Percentiles rank a stretch among this genome's conserved stretches.
Conservation (phyloP, 2,329 filamentous ascomycete genomes). For the Pseudocercospora fuligena region DNA sequence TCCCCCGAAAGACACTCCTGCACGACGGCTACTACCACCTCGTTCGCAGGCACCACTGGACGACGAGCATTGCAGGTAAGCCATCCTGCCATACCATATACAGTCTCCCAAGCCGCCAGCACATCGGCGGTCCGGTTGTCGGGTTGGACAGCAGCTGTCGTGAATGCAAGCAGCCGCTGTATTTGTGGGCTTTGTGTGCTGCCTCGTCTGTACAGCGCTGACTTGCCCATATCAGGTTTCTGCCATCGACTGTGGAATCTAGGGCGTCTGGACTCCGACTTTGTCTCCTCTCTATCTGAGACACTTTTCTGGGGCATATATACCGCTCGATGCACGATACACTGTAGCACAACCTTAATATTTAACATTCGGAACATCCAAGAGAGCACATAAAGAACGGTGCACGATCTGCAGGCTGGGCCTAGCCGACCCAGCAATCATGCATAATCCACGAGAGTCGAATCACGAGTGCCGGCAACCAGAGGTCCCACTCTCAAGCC, state of each 20-base stretch:
- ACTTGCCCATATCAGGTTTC: constrained; percentile 13
- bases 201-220: constrained; percentile 14
- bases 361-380: background rate
- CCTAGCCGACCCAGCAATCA: constrained; percentile 15
- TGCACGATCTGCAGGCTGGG: background rate
- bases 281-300: constrained; percentile 18
- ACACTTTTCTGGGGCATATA: constrained; percentile 18
- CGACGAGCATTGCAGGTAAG: constrained; percentile 16
- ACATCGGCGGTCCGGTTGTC: constrained; percentile 15
- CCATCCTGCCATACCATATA: constrained; percentile 8
- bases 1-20: constrained; percentile 5
- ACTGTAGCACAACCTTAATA: constrained; percentile 21
- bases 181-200: constrained; percentile 15
- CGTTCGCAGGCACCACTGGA: constrained; percentile 5
- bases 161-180: constrained; percentile 26
- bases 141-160: constrained; percentile 28
- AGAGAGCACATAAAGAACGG: background rate
- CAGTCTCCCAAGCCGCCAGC: constrained; percentile 9
- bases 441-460: constrained; percentile 18
- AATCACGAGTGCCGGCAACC: constrained; percentile 28
- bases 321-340: constrained; percentile 19
- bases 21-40: constrained; percentile 7
- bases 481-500: constrained; percentile 25
- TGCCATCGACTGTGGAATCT: constrained; percentile 1
- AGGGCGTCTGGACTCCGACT: constrained; percentile 13